phyloP scores from a whole-genome alignment of 2,329 filamentous ascomycete species.

The Scytalidium lignicola region DNA sequence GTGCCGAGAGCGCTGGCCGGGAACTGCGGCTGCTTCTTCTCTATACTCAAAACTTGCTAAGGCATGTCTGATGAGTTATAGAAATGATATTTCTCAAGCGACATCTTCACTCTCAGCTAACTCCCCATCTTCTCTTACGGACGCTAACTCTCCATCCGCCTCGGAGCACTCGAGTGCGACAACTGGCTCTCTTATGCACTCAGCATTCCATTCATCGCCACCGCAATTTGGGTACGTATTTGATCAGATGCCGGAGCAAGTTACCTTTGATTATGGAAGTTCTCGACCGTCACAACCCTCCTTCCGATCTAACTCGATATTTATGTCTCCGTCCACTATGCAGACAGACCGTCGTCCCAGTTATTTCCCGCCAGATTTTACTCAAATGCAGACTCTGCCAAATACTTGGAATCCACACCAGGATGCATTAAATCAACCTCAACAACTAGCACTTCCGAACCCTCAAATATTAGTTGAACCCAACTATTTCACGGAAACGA shows the following conservation, averaged over 20 bases:
- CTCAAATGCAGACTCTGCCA: constrained; percentile 22
- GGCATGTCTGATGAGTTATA: constrained; percentile 83
- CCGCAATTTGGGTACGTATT: constrained; percentile 57
- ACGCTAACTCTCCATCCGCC: constrained; percentile 42
- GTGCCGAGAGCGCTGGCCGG: constrained; percentile 86
- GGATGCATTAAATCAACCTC: constrained; percentile 7
- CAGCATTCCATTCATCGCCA: constrained; percentile 31
- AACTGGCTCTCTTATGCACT: constrained; percentile 27
- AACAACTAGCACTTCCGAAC: background rate
- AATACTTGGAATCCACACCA: constrained; percentile 23
- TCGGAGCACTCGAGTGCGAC: constrained; percentile 36
- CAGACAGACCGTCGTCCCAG: constrained; percentile 53
- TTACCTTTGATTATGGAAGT: constrained; percentile 18
- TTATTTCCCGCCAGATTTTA: constrained; percentile 55
- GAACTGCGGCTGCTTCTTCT: constrained; percentile 75
- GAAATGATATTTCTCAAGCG: constrained; percentile 39
- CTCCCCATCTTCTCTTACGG: constrained; percentile 31
- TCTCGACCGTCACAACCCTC: constrained; percentile 32
- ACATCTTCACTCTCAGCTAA: constrained; percentile 43
- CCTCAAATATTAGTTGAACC: constrained; percentile 13
- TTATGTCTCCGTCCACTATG: constrained; percentile 51
- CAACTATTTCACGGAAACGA: constrained; percentile 23
- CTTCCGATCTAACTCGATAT: constrained; percentile 65
- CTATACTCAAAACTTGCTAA: constrained; percentile 82
- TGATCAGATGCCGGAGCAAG: constrained; percentile 47